Evolutionary conservation across 2,329 filamentous ascomycete species (phyloP), one percentile per base, ranked within the genome.

Genomic region (Didymella pomorum): DNA sequence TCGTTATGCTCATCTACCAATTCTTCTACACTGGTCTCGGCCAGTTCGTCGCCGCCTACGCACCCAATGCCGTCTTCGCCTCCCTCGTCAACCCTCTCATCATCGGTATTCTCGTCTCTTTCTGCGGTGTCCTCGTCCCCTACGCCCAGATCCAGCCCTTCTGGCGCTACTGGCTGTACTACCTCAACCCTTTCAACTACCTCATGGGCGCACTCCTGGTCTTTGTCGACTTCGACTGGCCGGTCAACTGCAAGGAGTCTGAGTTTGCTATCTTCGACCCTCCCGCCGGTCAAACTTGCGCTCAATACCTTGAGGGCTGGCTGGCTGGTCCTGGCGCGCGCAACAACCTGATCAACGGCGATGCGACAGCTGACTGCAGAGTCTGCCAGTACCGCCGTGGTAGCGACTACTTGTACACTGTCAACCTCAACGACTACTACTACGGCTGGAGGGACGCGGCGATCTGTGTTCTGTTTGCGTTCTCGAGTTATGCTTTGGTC

Each of bases 361-460:
- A 86, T 3, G 86, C 83, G 0, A 86, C 79, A 0, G 67, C 74
- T 0, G 78, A 73, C 0, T 91, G 89, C 71, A 74, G 75, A 39
- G 87, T 90, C 0, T 91, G 89, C 67, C 79, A 86, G 61, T 91
- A 86, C 70, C 74, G 72, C 1, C 74, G 69, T 18, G 88, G 87
- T 0, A 79, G 81, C 6, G 87, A 89, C 56, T 91, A 88, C 62
- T 71, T 91, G 2, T 66, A 74, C 2, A 85, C 80, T 0, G 62
- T 91, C 12, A 89, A 90, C 68, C 66, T 91, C 8, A 79, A 79
- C 1, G 80, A 86, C 4, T 86, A 89, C 63, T 85, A 81, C 60
- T 87, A 86, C 64, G 88, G 86, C 0, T 91, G 89, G 89, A 81
- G 89, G 47, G 81, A 91, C 72, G 85, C 85, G 0, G 88, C 70